Evolutionary conservation across 2,329 filamentous ascomycete species (phyloP), one percentile per base, ranked within the genome.

Genomic region (Alternaria sp.): DNA sequence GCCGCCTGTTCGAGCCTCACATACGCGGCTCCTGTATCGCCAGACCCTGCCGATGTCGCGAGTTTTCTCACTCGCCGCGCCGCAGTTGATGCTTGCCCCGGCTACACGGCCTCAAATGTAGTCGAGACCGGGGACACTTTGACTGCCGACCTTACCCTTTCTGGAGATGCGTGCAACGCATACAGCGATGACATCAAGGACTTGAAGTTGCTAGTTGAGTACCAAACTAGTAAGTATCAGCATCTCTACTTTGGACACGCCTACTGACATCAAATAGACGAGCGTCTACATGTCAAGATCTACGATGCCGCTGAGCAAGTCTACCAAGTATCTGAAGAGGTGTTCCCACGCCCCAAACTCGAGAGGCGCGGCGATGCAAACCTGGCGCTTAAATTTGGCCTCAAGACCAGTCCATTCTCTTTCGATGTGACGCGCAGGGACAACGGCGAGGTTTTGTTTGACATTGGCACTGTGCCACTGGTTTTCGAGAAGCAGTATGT

Each of bases 401-500:
- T 86, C 56, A 78, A 81, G 9, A 80, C 83, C 44, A 82, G 83
- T 12, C 91, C 91, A 0, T 93, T 93, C 80, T 89, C 86, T 11
- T 93, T 93, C 80, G 84, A 83, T 0, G 84, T 94, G 10, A 83
- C 81, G 49, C 87, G 88, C 28, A 85, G 84, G 67, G 84, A 82
- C 51, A 89, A 83, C 7, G 84, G 79, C 46, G 85, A 89, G 65
- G 82, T 87, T 4, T 79, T 93, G 10, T 93, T 93, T 75, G 89
- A 94, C 71, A 92, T 91, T 0, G 88, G 88, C 1, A 89, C 85
- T 1, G 86, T 87, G 5, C 83, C 84, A 9, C 81, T 96, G 11
- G 83, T 96, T 46, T 96, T 93, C 70, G 90, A 96, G 80, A 88
- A 88, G 11, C 92, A 96, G 77, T 96, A 93, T 72, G 79, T 96